phyloP scores from a whole-genome alignment of 495 filamentous ascomycete species.

The Xeromyces bisporus region DNA sequence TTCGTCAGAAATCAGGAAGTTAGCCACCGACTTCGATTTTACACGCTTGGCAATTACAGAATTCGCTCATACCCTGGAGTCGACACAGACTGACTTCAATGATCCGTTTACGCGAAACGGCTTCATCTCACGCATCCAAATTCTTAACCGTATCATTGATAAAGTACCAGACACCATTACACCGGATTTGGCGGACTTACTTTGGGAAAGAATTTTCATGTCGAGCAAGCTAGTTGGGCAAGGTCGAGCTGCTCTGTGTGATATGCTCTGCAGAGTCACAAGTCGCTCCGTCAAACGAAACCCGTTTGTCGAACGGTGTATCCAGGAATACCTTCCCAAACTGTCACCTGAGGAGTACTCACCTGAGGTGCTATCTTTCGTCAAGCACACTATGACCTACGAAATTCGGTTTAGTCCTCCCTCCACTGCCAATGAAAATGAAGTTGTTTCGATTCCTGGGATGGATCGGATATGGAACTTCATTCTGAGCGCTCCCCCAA shows the following conservation, averaged over 20 bases:
- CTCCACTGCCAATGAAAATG: conserved; percentile 21
- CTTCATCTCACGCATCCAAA: conserved; percentile 35
- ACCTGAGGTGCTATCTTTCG: conserved; percentile 48
- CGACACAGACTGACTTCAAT: conserved; percentile 19
- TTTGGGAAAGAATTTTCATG: conserved; percentile 56
- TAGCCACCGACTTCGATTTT: conserved; percentile 37
- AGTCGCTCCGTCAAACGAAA: conserved; percentile 32
- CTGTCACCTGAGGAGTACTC: conserved; percentile 50
- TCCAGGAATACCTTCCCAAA: conserved; percentile 45
- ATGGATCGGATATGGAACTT: conserved; percentile 74
- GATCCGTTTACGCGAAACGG: conserved; percentile 20
- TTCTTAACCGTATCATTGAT: conserved; percentile 40
- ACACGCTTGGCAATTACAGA: conserved; percentile 34
- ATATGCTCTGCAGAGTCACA: conserved; percentile 37
- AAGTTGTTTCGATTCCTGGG: conserved; percentile 37
- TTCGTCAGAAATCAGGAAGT: conserved; percentile 30
- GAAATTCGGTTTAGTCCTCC: conserved; percentile 27
- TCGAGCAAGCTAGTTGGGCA: conserved; percentile 34
- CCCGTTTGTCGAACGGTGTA: conserved; percentile 48
- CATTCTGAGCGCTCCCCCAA: conserved; percentile 50
- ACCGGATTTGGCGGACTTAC: conserved; percentile 36
- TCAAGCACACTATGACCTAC: conserved; percentile 36
- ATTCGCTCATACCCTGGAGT: conserved; percentile 28
- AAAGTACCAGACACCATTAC: conserved; percentile 43
- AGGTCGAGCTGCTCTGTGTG: conserved; percentile 48